Base-by-base conservation (phyloP, 495 filamentous ascomycete species). In the Aspergillus sparsus region DNA sequence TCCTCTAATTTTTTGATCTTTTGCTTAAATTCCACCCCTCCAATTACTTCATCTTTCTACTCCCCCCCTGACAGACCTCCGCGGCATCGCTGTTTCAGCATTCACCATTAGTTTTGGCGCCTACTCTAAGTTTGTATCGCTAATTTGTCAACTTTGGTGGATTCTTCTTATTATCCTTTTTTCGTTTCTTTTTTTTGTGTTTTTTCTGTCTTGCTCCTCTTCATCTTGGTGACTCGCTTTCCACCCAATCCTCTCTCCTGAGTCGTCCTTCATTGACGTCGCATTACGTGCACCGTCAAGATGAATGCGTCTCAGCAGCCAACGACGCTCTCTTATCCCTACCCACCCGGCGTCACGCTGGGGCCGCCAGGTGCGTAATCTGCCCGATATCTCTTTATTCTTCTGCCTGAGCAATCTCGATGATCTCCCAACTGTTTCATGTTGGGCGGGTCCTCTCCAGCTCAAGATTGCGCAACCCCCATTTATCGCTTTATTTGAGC, bases 221-320 rank as follows among this genome's bases (percentile, higher is more conserved):
- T 66, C 58, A 27, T 64, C 36, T 56, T 64, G 53, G 33, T 55
- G 18, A 31, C 45, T 57, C 34, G 32, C 31, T 11, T 31, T 45
- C 58, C 53, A 52, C 36, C 55, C 60, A 63, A 61, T 69, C 60
- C 52, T 57, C 52, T 51, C 45, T 12, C 53, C 34, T 46, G 34
- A 52, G 13, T 33, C 45, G 46, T 62, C 65, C 58, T 49, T 67
- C 62, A 60, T 61, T 46, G 59, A 60, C 57, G 36, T 53, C 57
- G 61, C 62, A 58, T 63, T 64, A 58, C 64, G 64, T 62, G 54
- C 15, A 37, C 58, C 55, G 34, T 35, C 65, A 70, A 58, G 21
- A 78, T 77, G 74, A 75, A 70, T 69, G 69, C 73, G 66, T 66
- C 73, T 66, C 75, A 67, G 53, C 62, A 68, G 44, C 57, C 70